phyloP scores from a whole-genome alignment of 169 alveolate species.

The Theileria parva region DNA sequence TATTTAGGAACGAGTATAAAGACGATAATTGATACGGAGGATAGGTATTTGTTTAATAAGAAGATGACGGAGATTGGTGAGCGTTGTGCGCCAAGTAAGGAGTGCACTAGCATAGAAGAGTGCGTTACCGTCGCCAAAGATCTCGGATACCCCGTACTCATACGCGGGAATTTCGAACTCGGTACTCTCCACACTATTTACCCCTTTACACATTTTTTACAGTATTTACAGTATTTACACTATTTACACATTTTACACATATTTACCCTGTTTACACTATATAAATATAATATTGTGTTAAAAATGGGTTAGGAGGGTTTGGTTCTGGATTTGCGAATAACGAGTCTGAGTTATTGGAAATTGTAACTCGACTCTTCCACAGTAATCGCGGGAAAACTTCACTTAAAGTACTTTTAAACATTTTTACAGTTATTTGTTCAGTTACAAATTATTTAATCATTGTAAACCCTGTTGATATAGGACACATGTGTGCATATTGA shows the following conservation, averaged over 20 bases:
- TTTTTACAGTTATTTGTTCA: not conserved
- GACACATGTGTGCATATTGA: constrained; percentile 81
- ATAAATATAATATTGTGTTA: not conserved
- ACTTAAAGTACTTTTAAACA: not conserved
- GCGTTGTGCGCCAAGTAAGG: constrained; percentile 80
- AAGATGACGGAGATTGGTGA: constrained; percentile 82
- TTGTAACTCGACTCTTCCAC: constrained; percentile 71
- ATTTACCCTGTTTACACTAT: constrained; percentile 35
- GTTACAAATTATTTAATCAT: not conserved
- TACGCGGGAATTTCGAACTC: constrained; percentile 81
- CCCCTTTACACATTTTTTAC: too few species aligned
- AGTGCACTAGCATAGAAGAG: constrained; percentile 70
- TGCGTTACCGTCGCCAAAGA: constrained; percentile 76
- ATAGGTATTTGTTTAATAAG: constrained; percentile 80
- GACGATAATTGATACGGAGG: constrained; percentile 84
- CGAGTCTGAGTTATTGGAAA: constrained; percentile 73
- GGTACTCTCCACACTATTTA: too few species aligned
- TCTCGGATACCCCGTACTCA: constrained; percentile 87
- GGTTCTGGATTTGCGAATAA: constrained; percentile 84
- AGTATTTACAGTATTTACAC: too few species aligned
- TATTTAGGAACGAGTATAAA: constrained; percentile 71
- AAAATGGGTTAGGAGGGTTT: constrained; percentile 63
- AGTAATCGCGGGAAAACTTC: constrained; percentile 35
- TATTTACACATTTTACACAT: too few species aligned
- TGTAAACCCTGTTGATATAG: not conserved